Evolutionary conservation across 164 flowering plant species (phyloP).

Genomic region (Liriodendron chinense): DNA sequence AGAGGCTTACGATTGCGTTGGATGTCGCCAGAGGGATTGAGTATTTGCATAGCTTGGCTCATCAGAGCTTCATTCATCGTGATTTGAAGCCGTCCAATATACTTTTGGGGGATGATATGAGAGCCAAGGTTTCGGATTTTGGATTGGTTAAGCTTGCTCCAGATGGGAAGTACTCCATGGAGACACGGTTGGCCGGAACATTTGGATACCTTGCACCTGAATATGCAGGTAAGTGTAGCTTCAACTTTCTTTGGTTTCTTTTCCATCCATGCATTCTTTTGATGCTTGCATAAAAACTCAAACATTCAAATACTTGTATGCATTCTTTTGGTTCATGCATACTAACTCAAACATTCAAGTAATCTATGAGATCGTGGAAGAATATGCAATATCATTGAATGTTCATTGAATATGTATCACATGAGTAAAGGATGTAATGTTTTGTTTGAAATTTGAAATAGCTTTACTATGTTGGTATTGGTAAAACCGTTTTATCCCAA

Average conservation of each 20-base stretch:
- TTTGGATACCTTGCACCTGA: constrained; percentile 68
- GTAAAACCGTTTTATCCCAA: no score
- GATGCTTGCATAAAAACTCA: background rate
- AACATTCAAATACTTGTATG: no score
- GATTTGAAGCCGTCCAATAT: constrained; percentile 55
- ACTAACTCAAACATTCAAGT: no score
- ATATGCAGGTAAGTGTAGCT: constrained; percentile 38
- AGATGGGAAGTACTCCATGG: constrained; percentile 46
- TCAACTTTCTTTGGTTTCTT: background rate
- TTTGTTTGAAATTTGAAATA: no score
- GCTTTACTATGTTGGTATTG: no score
- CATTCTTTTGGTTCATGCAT: no score
- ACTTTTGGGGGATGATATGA: constrained; percentile 49
- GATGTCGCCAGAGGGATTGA: constrained; percentile 61
- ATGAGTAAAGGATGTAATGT: no score
- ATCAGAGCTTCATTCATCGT: constrained; percentile 51
- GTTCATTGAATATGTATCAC: no score
- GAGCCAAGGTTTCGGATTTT: constrained; percentile 59
- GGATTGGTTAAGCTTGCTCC: constrained; percentile 56
- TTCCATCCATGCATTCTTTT: background rate
- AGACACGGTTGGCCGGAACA: constrained; percentile 55
- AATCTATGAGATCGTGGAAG: no score
- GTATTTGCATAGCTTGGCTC: constrained; percentile 57
- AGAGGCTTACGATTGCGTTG: constrained; percentile 43
- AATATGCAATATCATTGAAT: no score